Base-by-base conservation (phyloP, 352 stramenopile genomes). In the Phytopythium oedochilum region DNA sequence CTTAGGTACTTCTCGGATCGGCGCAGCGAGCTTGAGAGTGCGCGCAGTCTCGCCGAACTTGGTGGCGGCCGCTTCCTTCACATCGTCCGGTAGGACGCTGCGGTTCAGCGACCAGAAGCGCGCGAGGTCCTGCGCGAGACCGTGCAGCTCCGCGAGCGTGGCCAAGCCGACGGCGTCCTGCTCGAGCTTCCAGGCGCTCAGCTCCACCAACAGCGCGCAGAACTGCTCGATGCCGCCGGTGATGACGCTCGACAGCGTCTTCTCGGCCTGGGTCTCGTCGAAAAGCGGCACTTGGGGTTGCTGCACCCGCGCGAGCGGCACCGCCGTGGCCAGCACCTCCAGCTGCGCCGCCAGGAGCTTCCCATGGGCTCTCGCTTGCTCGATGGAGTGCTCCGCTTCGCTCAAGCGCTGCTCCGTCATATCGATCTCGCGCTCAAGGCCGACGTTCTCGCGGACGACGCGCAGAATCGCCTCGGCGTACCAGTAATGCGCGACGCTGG, bases 41-140 rank as follows among this genome's bases (percentile, higher is more conserved):
- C 22, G 22, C 22, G n/a, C 20, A 23, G 36, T 42, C 48, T 32
- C 26, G 8, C 2, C 15, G 32, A 54, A 54, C 20, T 20, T 14
- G 15, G 15, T 34, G 34, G 15, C 15, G 5, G 22, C 48, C 1
- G n/a, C 34, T 14, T 12, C 32, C 3, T 20, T 31, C 31, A 15
- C 32, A 3, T 14, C 22, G 5, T 32, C 48, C 8, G 48, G 48
- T 32, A 54, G 8, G 26, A 26, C 48, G 48, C 31, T 34, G n/a
- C 32, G 48, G 35, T 23, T 46, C 15, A 55, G 49, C 23, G 17
- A 1, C 49, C 49, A 55, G 22, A 55, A 45, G 17, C 11, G 34
- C 12, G 20, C 49, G 7, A 55, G 22, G 5, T 31, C 35, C 34
- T 25, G 49, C 8, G 34, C 49, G 5, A 53, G 22, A 1, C 2